Evolutionary conservation across 2,329 filamentous ascomycete species (phyloP), one percentile per base, ranked within the genome.

Genomic region (Botryotinia globosa): DNA sequence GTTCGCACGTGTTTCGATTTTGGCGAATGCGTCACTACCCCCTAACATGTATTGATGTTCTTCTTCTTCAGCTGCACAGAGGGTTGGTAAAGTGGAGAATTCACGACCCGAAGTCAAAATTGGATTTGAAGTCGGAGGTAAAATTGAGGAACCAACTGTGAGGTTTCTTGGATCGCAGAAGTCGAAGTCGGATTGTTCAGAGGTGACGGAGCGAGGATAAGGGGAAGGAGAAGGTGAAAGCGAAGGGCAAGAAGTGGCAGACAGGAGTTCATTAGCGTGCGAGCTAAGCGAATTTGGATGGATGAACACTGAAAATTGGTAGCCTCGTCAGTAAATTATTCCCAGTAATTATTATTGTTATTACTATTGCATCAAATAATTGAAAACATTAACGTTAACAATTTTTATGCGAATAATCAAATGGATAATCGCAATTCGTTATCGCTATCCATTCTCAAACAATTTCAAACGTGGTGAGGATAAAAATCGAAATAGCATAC

Each of bases 91-190:
- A 74, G 87, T 86, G 34, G 91, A 87, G 77, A 93, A 91, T 77
- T 94, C 91, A 63, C 87, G 83, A 12, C 85, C 83, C 68, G 72
- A 48, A 86, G 80, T 85, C 56, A 85, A 81, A 78, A 85, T 72
- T 62, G 75, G 59, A 68, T 76, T 69, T 78, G 77, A 66, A 69
- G 72, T 69, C 44, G 62, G 67, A 44, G 77, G 75, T 67, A 76
- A 77, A 72, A 73, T 86, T 85, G 82, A 71, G 86, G 82, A 79
- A 85, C 81, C 83, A 58, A 97, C 93, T 32, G 92, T 97, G 76
- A 98, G 85, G 80, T 97, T 93, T 80, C 94, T 91, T 48, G 95
- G 94, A 81, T 98, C 94, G 83, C 95, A 97, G 82, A 96, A 97
- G 83, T 94, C 91, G 77, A 94, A 87, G 81, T 94, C 91, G 37